Base-by-base conservation (phyloP, 1,139 yeast species). In the Suhomyces bribrorum region DNA sequence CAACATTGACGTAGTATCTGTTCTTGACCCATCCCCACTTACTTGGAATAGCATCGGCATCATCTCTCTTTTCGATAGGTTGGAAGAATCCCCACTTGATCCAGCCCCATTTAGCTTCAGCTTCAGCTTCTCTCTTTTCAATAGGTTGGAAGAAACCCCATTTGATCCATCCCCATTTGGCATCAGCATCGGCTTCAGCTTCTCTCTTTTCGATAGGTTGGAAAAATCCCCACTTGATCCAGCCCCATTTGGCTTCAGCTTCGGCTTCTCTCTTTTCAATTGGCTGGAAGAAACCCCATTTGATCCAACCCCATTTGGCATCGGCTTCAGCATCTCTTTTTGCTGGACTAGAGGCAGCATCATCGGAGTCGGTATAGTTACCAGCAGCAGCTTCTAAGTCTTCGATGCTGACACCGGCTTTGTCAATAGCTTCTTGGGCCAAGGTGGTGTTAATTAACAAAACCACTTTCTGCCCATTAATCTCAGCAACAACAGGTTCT, bases 401-500 rank as follows among this genome's bases (percentile, higher is more conserved):
- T 7, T 41, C 44, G 9, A 37, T 30, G 12, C 26, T 33, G 29
- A 35, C 26, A 5, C 42, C 42, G 7, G 38, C 22, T 9, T 26
- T 14, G 7, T 15, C 24, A 14, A 42, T 42, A 11, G 46, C 37
- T 16, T 46, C 43, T n/a, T 43, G 48, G 8, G 55, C 52, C 25
- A 40, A 24, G 25, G 58, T 54, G 13, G 54, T 35, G 44, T 54
- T 54, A 38, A 54, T 48, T 26, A 53, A 34, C 26, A 53, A 34
- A 14, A 54, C 41, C 14, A 43, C 45, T 31, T 44, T 48, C 26
- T 50, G 46, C 12, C 56, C 57, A 28, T 52, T 42, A 13, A 43
- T 22, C 7, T 43, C 47, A 24, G 45, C 41, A n/a, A 52, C 43
- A 16, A 54, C 32, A 0, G 55, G 52, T 9, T 39, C 51, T 16